phyloP scores from a whole-genome alignment of 768 basidiomycete genomes.

The Suillus tomentosus region DNA sequence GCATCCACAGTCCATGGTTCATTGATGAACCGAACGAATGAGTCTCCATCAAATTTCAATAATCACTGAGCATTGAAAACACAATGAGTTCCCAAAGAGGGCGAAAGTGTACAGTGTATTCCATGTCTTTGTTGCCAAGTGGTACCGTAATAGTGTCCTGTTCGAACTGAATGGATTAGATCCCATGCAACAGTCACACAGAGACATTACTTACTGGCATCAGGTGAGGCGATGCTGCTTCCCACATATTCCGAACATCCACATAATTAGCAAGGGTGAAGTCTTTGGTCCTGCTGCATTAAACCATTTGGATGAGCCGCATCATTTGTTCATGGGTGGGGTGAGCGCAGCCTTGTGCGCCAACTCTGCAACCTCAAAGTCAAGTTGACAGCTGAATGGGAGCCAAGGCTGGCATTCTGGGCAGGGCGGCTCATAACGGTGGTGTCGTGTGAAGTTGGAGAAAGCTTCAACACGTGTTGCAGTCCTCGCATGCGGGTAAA shows the following conservation, averaged over 20 bases:
- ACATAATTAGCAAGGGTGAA: constrained; percentile 22
- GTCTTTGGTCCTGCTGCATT: constrained; percentile 5
- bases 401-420: no score
- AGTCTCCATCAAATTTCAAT: constrained; percentile 30
- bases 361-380: no score
- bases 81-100: constrained; percentile 28
- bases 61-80: constrained; percentile 34
- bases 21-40: constrained; percentile 32
- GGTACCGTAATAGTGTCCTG: constrained; percentile 18
- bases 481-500: no score
- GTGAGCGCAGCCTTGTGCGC: no score
- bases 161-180: constrained; percentile 16
- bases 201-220: constrained; percentile 11
- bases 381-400: no score
- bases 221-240: constrained; percentile 12
- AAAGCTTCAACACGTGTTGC: no score
- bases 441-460: no score
- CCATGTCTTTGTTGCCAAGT: neutral
- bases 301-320: constrained; percentile 14
- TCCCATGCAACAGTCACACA: neutral
- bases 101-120: constrained; percentile 16
- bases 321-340: no score
- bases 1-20: constrained; percentile 41
- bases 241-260: constrained; percentile 28
- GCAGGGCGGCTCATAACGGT: no score